These are phyloP conservation scores for Quillaja saponaria DNA, from an alignment of 306 rosid species.

Conservation along the genomic window DNA sequence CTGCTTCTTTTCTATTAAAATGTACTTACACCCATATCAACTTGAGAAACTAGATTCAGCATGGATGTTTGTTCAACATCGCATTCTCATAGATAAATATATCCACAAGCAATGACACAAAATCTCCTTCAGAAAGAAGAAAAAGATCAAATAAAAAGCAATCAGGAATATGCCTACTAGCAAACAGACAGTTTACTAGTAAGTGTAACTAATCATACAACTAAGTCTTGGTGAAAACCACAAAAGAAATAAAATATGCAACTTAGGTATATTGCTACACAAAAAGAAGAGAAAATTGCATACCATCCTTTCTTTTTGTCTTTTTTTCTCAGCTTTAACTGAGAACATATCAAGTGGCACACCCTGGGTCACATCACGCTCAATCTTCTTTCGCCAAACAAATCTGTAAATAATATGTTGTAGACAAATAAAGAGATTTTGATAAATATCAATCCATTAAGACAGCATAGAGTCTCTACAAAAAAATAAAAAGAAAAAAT, in stretches of 20 bases:
- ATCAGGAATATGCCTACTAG: too few species aligned
- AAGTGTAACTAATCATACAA: too few species aligned
- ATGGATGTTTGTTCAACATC: too few species aligned
- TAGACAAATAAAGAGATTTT: neutral
- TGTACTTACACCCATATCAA: too few species aligned
- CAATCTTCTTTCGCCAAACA: slow-evolving; percentile 98
- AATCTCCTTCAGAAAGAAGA: too few species aligned
- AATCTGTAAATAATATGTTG: slow-evolving; percentile 52
- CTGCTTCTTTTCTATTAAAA: too few species aligned
- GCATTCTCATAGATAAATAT: too few species aligned
- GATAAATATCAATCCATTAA: slow-evolving; percentile 7
- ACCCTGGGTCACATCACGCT: slow-evolving; percentile 81
- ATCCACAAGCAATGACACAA: too few species aligned
- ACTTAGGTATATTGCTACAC: neutral
- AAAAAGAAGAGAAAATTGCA: slow-evolving; percentile 14
- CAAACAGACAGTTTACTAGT: too few species aligned
- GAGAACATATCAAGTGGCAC: slow-evolving; percentile 64
- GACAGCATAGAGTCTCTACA: neutral
- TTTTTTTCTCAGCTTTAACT: slow-evolving; percentile 71
- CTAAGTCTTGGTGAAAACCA: neutral
- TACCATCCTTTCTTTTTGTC: slow-evolving; percentile 89
- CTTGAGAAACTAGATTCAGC: too few species aligned
- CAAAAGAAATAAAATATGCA: neutral
- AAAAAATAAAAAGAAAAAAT: neutral
- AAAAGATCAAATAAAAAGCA: too few species aligned